Evolutionary conservation across 139 green algal genomes (phyloP).

Genomic region (Tetradesmus obliquus): DNA sequence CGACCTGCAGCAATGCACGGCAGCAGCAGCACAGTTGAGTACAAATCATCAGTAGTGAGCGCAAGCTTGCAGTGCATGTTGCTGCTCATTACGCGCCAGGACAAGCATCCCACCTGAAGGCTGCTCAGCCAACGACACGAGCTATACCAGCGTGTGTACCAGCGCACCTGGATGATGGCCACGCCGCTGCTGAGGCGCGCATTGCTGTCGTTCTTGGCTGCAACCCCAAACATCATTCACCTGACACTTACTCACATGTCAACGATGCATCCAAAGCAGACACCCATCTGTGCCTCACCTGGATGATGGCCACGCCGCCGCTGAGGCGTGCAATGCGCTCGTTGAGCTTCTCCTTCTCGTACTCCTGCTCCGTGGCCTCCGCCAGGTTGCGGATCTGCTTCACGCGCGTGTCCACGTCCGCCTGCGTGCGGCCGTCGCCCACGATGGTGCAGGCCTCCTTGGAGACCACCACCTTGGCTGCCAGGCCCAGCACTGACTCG

Average conservation of each 20-base stretch:
- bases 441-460: constrained; percentile 99
- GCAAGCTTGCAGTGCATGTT: not conserved
- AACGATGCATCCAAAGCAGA: not conserved
- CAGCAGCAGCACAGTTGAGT: not conserved
- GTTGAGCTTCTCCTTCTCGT: constrained; percentile 99
- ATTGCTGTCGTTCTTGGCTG: no score
- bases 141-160: no score
- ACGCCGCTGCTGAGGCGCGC: constrained; percentile 96
- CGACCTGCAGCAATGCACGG: constrained; percentile 79
- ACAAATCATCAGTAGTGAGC: not conserved
- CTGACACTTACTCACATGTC: no score
- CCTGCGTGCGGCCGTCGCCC: constrained; percentile 88
- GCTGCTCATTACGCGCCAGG: no score
- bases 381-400: constrained; percentile 96
- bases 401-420: constrained; percentile 90
- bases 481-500: constrained; percentile 90
- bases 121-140: no score
- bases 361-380: constrained; percentile 89
- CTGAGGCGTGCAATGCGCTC: constrained; percentile 97
- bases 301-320: constrained; percentile 98
- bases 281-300: constrained; percentile 69
- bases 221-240: no score
- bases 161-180: constrained; percentile 52
- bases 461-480: constrained; percentile 89
- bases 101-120: no score